Base-by-base conservation (phyloP, 352 stramenopile genomes). In the Globisporangium yorkense region DNA sequence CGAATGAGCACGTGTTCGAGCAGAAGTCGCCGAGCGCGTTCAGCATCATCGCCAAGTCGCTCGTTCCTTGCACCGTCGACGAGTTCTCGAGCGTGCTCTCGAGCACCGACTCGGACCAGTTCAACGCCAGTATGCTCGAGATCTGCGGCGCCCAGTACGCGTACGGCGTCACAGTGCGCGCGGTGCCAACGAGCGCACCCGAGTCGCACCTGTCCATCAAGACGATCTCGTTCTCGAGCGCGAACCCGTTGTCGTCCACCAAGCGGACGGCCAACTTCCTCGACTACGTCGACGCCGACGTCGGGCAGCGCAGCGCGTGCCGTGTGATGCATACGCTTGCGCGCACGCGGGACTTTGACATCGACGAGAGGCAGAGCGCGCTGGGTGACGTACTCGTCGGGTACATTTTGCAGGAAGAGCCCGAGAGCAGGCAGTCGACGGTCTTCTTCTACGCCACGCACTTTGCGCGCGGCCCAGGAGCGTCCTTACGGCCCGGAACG, bases 61-160 rank as follows among this genome's bases (percentile, higher is more conserved):
- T 65, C 31, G 21, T 72, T 31, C 56, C 61, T 13, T 69, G 65
- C 53, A 69, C 57, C 5, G 57, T 57, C 20, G 44, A 57, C 44
- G 65, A 72, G 50, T 15, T 72, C 44, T 55, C 51, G 2, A 45
- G 61, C 20, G 57, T 63, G 29, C 39, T 72, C 9, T 68, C 61
- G 15, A 39, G 44, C 27, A 57, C 59, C 24, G 47, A 69, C 54
- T 57, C 63, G 24, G 65, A 72, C 50, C 56, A 61, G 43, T 69
- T 63, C 56, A 72, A 72, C 56, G 61, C 65, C 20, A 67, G 56
- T 31, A 72, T 72, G 65, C 27, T 72, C 31, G 61, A 66, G 39
- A 47, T 72, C 29, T 61, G 63, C 21, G 65, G 65, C 5, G 8
- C 39, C 0, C 40, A 61, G 20, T 72, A 52, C 49, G 53, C 51